Evolutionary conservation across 768 basidiomycete species (phyloP), one percentile per base, ranked within the genome.

Genomic region (Trametes coccinea): DNA sequence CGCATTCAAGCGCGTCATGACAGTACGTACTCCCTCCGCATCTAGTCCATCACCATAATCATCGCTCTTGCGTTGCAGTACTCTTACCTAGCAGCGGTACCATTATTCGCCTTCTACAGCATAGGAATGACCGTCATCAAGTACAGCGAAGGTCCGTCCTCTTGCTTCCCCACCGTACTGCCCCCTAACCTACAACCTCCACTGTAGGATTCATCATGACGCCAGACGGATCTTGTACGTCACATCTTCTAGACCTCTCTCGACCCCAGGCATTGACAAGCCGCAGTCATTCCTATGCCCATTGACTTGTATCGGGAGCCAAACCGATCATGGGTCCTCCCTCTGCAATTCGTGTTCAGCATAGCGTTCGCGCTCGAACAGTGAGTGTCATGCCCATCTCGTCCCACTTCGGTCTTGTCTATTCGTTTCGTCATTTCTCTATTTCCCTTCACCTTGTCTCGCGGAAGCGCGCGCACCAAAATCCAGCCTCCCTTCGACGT

Each of bases 1-100:
- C 58, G 85, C 91, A 11, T 93, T 93, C 82, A 92, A 89, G 75
- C 82, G 92, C 53, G 81, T 93, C 70, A 93, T 93, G 92, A 93
- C 89, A n/a, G 89, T 92, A 70, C 70, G 85, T 79, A n/a, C 48
- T 30, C 3, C 16, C 30, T 62, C 54, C 31, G 22, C 8, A 27
- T 53, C 33, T 39, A 5, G 30, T 10, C 34, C 2, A 27, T 27
- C 11, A 29, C 9, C 17, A 40, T 34, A 53, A 11, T 16, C 37
- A 14, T 52, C 41, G 13, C 45, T 34, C n/a, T 37, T 33, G 8
- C 39, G 10, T 34, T 37, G 37, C 51, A 90, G 75, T 92, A 92
- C 76, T 88, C 89, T n/a, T 92, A 92, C 71, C 74, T 92, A n/a
- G 81, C 77, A 10, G 84, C 87, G 0, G 79, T 92, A 29, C 86